Base-by-base conservation (phyloP, 192 early-diverging fungal species). In the Haplosporangium gracile region DNA sequence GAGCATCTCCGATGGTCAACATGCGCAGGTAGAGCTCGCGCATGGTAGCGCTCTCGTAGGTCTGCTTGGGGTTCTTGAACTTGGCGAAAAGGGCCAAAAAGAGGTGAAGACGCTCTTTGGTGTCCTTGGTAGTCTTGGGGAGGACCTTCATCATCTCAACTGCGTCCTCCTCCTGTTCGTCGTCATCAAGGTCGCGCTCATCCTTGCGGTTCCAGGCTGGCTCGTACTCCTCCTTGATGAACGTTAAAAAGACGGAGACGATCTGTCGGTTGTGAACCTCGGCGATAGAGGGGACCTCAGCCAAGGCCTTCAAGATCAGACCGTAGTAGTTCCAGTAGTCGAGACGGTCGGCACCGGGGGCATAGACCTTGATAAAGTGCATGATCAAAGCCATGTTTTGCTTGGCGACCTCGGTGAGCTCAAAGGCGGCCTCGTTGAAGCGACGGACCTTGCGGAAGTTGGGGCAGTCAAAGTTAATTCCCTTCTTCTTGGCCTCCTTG, bases 1-100 rank as follows among this genome's bases (percentile, higher is more conserved):
- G 90, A 22, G 87, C 89, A 88, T 99, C 97, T 72, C 96, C 96
- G 16, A 94, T 95, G 5, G 93, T 88, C 45, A 99, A 91, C 38
- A 99, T 83, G 29, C 93, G 90, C 75, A 97, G 82, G 72, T 93
- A 97, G 26, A 92, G 80, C n/a, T 88, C 79, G 69, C 94, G 91
- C 22, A 98, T 75, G 38, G 91, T 84, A 22, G 82, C 65, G 20
- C 91, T 77, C 55, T 93, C 89, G 77, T 90, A 89, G 2, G 95
- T 79, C 36, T 82, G 83, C 70, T 89, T 82, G 9, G 95, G 94
- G 43, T 94, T 93, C 51, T 90, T 90, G 68, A 96, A 92, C 57
- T 94, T 93, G 22, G 95, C 81, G 34, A 97, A 93, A 1, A 95
- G 82, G 36, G 78, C 72, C 53, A 98, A 79, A 84, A 91, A 97